Conservation (phyloP, 345 rosid genomes). For the Pistacia atlantica region DNA sequence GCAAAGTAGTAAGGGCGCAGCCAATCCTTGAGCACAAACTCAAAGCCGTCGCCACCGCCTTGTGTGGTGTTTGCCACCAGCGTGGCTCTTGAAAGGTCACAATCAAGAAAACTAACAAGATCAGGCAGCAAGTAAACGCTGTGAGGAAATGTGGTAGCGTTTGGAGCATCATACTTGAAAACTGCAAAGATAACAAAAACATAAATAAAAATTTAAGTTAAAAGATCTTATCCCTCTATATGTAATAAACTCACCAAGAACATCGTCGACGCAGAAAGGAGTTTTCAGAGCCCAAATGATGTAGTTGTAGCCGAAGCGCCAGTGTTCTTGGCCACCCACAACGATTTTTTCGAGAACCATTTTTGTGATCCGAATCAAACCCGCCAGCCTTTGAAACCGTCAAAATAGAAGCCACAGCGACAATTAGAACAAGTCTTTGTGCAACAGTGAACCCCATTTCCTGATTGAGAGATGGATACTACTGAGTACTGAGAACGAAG, state of each 20-base stretch:
- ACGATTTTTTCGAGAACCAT: slow-evolving; percentile 40
- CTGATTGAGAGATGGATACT: neutral
- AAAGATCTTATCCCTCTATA: no score
- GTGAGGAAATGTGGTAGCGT: slow-evolving; percentile 47
- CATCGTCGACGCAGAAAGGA: slow-evolving; percentile 64
- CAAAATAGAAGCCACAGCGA: slow-evolving; percentile 22
- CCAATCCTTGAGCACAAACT: slow-evolving; percentile 39
- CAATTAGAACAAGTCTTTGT: slow-evolving; percentile 9
- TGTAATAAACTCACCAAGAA: slow-evolving; percentile 45
- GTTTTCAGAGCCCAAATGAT: slow-evolving; percentile 57
- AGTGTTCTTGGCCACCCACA: slow-evolving; percentile 68
- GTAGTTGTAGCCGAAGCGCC: slow-evolving; percentile 70
- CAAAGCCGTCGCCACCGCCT: slow-evolving; percentile 64
- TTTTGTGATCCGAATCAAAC: slow-evolving; percentile 26
- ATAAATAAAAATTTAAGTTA: neutral
- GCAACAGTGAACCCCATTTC: slow-evolving; percentile 24
- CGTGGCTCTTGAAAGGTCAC: slow-evolving; percentile 53
- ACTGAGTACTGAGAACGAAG: neutral
- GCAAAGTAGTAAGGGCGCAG: slow-evolving; percentile 65
- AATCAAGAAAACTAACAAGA: slow-evolving; percentile 44
- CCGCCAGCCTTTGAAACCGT: slow-evolving; percentile 25
- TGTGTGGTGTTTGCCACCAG: slow-evolving; percentile 53
- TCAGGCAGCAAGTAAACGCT: slow-evolving; percentile 63
- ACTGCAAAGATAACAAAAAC: slow-evolving; percentile 39
- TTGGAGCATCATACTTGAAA: slow-evolving; percentile 65